These are phyloP conservation scores for Monosporascus ibericus DNA, from an alignment of 2,329 filamentous ascomycete genomes.

Conservation along the genomic window DNA sequence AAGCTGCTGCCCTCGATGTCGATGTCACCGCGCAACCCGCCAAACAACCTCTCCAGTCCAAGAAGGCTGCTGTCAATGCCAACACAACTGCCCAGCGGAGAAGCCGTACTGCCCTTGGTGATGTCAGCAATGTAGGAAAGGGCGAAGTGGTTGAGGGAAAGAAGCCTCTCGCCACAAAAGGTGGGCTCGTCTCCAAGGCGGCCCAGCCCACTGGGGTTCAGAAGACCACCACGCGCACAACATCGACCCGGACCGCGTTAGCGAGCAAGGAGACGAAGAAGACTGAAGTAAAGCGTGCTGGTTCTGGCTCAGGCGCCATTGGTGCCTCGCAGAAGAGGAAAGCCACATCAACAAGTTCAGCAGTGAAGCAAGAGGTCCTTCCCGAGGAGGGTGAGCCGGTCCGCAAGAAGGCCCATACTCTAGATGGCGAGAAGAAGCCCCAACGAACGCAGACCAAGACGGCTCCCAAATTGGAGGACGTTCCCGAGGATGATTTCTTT, in stretches of 20 bases:
- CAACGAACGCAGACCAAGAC: constrained; percentile 26
- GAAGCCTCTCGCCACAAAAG: constrained; percentile 61
- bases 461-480: constrained; percentile 24
- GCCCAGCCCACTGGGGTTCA: constrained; percentile 76
- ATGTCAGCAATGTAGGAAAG: constrained; percentile 94
- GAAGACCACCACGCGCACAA: constrained; percentile 54
- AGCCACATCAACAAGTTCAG: constrained; percentile 42
- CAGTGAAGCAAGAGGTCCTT: constrained; percentile 54
- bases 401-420: constrained; percentile 56
- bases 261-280: constrained; percentile 65
- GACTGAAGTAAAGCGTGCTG: constrained; percentile 64
- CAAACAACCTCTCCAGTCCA: constrained; percentile 63
- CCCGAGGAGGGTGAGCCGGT: constrained; percentile 63
- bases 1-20: constrained; percentile 67
- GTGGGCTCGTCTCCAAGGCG: constrained; percentile 70
- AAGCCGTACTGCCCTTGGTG: constrained; percentile 72
- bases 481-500: constrained; percentile 24
- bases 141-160: constrained; percentile 65
- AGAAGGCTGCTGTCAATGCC: constrained; percentile 53
- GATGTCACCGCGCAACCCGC: constrained; percentile 53
- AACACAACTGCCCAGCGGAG: constrained; percentile 53
- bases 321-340: constrained; percentile 64
- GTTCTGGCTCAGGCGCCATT: constrained; percentile 64
- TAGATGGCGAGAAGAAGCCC: constrained; percentile 46
- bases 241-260: constrained; percentile 57